phyloP scores from a whole-genome alignment of 2,329 filamentous ascomycete species.

The Dryadomyces sulphureus region DNA sequence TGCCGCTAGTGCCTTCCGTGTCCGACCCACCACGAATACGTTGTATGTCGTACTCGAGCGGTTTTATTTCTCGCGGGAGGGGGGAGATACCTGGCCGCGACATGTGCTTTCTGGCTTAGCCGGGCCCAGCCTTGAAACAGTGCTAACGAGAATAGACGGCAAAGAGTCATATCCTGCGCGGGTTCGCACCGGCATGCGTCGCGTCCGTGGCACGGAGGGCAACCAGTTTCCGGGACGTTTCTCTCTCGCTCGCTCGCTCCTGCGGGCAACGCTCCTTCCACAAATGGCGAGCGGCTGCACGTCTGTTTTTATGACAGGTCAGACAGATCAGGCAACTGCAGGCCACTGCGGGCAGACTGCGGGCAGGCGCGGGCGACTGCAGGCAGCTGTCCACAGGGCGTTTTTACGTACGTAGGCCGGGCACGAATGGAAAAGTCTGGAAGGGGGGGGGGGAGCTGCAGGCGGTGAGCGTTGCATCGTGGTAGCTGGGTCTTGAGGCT shows the following conservation, averaged over 20 bases:
- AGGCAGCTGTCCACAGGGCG: no score
- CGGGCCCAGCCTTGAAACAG: background rate
- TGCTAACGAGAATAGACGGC: background rate
- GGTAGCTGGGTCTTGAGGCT: no score
- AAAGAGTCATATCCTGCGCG: background rate
- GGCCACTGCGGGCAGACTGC: background rate
- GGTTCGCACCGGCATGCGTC: no score
- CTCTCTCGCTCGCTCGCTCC: background rate
- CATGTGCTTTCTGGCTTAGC: no score
- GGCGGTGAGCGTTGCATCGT: background rate
- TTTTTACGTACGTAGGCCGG: no score
- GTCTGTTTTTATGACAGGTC: background rate
- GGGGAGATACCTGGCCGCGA: no score
- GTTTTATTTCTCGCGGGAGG: no score
- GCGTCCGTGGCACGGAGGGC: no score
- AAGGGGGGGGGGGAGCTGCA: background rate
- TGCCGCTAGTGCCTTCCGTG: conserved; percentile 2
- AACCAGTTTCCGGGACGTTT: no score
- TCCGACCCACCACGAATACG: conserved; percentile 3
- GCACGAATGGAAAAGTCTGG: background rate
- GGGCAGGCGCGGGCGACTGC: background rate
- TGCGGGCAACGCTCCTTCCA: background rate
- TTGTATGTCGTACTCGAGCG: background rate
- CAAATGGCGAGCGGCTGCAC: background rate
- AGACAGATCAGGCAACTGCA: conserved; percentile 1